Percentiles rank a stretch among this genome's conserved stretches.
Conservation (phyloP, 2,329 filamentous ascomycete genomes). For the Sarocladium oryzae region DNA sequence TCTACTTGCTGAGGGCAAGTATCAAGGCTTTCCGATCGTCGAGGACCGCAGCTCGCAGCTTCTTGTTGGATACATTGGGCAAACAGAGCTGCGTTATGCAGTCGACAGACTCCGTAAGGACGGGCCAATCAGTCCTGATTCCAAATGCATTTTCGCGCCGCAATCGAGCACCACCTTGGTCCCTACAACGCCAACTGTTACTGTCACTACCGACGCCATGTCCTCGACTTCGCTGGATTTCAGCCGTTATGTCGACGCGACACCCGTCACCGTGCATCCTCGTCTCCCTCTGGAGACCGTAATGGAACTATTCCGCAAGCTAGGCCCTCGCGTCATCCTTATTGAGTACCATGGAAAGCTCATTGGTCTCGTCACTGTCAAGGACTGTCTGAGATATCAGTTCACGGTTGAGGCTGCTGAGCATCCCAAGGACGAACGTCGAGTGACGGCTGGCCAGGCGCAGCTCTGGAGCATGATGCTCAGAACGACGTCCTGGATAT, state of each 20-base stretch:
- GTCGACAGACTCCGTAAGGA: slow-evolving; percentile 72
- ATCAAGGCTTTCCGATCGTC: slow-evolving; percentile 89
- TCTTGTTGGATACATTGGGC: slow-evolving; percentile 85
- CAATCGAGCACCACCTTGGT: slow-evolving; percentile 23
- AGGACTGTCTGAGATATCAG: slow-evolving; percentile 95
- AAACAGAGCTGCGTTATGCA: slow-evolving; percentile 86
- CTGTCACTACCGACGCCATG: slow-evolving; percentile 51
- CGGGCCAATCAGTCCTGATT: slow-evolving; percentile 56
- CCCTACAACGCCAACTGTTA: slow-evolving; percentile 39
- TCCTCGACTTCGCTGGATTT: slow-evolving; percentile 65
- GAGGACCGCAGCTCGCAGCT: slow-evolving; percentile 64
- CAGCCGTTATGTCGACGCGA: slow-evolving; percentile 79
- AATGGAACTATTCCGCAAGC: slow-evolving; percentile 98
- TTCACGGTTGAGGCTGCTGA: slow-evolving; percentile 91
- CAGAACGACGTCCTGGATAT: slow-evolving; percentile 50
- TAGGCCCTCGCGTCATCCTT: slow-evolving; percentile 87
- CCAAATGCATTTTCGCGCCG: slow-evolving; percentile 68
- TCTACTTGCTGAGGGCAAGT: slow-evolving; percentile 70
- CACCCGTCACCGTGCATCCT: slow-evolving; percentile 85
- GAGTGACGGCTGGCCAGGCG: slow-evolving; percentile 53
- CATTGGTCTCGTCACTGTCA: slow-evolving; percentile 83
- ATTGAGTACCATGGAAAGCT: slow-evolving; percentile 85
- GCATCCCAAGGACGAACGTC: slow-evolving; percentile 56
- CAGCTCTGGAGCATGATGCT: slow-evolving; percentile 55
- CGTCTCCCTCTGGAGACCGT: slow-evolving; percentile 89